A percentile compares a stretch with the other conserved stretches of the same genome.
Conservation (phyloP, 169 alveolate genomes). For the Cryptosporidium ubiquitum region DNA sequence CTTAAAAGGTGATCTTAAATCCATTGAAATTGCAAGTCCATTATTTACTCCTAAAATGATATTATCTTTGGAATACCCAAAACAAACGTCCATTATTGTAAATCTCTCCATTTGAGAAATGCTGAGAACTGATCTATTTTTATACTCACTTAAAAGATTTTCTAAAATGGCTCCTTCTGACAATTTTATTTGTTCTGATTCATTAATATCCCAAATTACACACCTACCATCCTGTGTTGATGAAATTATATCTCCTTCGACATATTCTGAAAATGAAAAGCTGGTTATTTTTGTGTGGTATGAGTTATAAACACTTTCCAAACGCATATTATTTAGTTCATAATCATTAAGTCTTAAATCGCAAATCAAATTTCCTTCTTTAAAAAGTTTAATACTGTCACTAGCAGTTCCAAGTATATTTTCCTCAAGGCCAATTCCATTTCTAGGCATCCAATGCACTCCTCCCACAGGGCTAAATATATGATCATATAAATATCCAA, state of each 20-base stretch:
- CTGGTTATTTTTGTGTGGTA: constrained; percentile 36
- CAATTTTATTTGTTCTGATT: background rate
- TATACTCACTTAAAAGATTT: background rate
- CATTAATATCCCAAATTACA: constrained; percentile 17
- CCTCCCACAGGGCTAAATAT: constrained; percentile 68
- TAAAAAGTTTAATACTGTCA: constrained; percentile 38
- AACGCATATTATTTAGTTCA: constrained; percentile 32
- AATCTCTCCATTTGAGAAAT: constrained; percentile 7
- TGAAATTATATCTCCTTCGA: constrained; percentile 18
- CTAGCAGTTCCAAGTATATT: constrained; percentile 51
- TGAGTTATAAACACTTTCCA: constrained; percentile 20
- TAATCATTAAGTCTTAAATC: constrained; percentile 34
- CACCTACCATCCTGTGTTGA: constrained; percentile 62
- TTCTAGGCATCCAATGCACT: constrained; percentile 69
- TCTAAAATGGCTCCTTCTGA: background rate
- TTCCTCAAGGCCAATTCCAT: constrained; percentile 5
- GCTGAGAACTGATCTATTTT: background rate
- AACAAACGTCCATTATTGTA: constrained; percentile 63
- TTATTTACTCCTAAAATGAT: constrained; percentile 32
- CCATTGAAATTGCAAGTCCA: constrained; percentile 62
- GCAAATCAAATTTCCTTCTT: constrained; percentile 48
- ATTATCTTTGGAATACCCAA: constrained; percentile 42
- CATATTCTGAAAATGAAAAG: constrained; percentile 25
- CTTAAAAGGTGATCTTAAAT: constrained; percentile 66
- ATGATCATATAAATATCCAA: constrained; percentile 49